These are phyloP conservation scores for Phytophthora tubulina DNA, from an alignment of 352 stramenopile genomes.

Conservation along the genomic window DNA sequence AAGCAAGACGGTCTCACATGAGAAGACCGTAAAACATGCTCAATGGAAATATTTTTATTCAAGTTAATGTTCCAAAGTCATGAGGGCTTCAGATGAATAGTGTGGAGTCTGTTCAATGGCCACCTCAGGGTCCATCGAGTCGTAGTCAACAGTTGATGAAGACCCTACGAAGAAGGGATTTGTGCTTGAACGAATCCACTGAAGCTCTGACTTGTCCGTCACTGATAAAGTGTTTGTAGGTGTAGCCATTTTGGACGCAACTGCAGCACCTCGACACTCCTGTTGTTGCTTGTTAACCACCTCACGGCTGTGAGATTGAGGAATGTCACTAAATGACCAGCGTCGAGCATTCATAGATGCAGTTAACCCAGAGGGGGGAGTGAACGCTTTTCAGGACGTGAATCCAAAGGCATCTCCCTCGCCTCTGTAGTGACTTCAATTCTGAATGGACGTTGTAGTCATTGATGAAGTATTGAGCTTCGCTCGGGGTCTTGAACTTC, in stretches of 20 bases:
- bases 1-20: constrained; percentile 2
- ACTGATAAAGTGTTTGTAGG: neutral
- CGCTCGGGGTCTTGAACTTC: no score
- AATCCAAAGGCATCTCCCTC: constrained; percentile 4
- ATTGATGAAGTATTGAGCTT: no score
- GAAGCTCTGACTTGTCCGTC: constrained; percentile 30
- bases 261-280: constrained; percentile 25
- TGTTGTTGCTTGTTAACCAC: constrained; percentile 26
- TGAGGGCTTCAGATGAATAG: constrained; percentile 64
- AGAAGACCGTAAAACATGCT: constrained; percentile 8
- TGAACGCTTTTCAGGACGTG: neutral
- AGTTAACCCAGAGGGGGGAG: neutral
- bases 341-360: constrained; percentile 17
- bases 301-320: constrained; percentile 16
- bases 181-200: constrained; percentile 65
- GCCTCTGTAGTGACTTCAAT: constrained; percentile 82
- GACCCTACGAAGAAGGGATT: constrained; percentile 61
- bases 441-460: constrained; percentile 59
- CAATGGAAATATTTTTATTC: constrained; percentile 5
- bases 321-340: constrained; percentile 46
- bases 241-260: constrained; percentile 21
- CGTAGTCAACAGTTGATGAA: constrained; percentile 38
- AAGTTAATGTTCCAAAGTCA: constrained; percentile 67
- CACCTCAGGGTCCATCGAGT: constrained; percentile 75
- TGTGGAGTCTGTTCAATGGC: constrained; percentile 74